phyloP scores from a whole-genome alignment of 768 basidiomycete species.

The Xanthoconium stramineum region DNA sequence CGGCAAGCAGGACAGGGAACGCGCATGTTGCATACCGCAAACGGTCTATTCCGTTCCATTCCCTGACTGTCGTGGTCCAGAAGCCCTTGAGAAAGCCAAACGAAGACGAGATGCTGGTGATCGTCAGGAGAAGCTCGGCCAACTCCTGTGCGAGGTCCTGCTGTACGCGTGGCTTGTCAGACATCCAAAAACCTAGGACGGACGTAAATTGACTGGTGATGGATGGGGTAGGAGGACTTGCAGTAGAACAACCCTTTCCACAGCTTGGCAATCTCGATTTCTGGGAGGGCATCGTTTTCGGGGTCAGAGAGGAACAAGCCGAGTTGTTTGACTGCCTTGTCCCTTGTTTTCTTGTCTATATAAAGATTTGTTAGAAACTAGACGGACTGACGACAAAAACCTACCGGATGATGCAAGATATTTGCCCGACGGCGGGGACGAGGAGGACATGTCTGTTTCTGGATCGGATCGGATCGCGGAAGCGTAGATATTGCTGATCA shows the following conservation, averaged over 20 bases:
- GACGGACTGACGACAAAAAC: constrained; percentile 15
- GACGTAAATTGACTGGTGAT: background rate
- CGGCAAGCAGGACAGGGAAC: background rate
- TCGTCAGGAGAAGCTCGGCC: constrained; percentile 74
- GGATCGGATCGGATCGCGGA: constrained; percentile 22
- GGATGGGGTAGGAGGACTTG: constrained; percentile 33
- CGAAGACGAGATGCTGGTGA: constrained; percentile 54
- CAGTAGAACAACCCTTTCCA: constrained; percentile 99
- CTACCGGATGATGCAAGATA: constrained; percentile 89
- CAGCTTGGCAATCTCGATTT: constrained; percentile 81
- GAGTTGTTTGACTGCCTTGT: constrained; percentile 84
- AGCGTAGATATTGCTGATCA: background rate
- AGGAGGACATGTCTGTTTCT: constrained; percentile 31
- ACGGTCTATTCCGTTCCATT: constrained; percentile 92
- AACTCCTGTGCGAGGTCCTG: constrained; percentile 86
- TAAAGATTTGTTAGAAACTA: background rate
- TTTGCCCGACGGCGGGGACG: constrained; percentile 72
- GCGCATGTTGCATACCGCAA: constrained; percentile 56
- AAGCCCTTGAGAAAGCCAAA: constrained; percentile 83
- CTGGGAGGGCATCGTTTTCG: constrained; percentile 53
- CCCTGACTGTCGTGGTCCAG: constrained; percentile 85
- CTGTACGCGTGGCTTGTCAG: constrained; percentile 95
- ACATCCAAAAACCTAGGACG: constrained; percentile 94
- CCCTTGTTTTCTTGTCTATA: constrained; percentile 85
- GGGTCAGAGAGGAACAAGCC: constrained; percentile 74